Conservation (phyloP, 2,329 filamentous ascomycete genomes). For the Penicillium sp. region DNA sequence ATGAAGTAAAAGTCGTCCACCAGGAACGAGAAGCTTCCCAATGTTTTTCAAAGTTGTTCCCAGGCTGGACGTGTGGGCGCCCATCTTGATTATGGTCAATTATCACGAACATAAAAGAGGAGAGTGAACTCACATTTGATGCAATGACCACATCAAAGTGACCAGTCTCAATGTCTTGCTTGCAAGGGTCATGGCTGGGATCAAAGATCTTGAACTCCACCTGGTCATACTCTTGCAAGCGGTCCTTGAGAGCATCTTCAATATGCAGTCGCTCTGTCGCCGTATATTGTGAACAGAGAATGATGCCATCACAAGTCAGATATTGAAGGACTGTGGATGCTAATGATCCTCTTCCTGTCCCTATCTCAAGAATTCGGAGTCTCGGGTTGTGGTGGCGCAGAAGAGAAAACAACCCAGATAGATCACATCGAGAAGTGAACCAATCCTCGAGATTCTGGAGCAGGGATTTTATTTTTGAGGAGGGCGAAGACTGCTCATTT, state of each 20-base stretch:
- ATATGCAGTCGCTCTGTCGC: background rate
- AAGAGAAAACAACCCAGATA: background rate
- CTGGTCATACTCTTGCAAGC: background rate
- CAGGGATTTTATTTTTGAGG: background rate
- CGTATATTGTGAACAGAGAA: background rate
- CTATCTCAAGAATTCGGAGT: constrained; percentile 3
- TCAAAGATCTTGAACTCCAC: constrained; percentile 7
- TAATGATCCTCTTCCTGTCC: background rate
- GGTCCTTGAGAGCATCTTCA: background rate
- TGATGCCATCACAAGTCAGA: background rate
- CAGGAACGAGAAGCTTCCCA: constrained; percentile 27
- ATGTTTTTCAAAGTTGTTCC: background rate
- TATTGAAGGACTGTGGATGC: background rate
- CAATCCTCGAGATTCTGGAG: background rate
- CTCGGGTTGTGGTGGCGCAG: constrained; percentile 1
- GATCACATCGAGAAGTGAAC: background rate
- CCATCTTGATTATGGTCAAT: background rate
- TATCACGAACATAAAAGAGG: background rate
- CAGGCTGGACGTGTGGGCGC: background rate
- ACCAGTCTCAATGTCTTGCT: constrained; percentile 8
- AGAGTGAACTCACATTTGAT: constrained; percentile 6
- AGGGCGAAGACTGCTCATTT: background rate
- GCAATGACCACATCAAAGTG: constrained; percentile 20
- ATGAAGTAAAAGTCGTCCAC: constrained; percentile 47
- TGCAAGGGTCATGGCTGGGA: background rate